Evolutionary conservation across 1,284 basidiomycete genomes (phyloP).

Genomic region (Rhodofomes roseus): DNA sequence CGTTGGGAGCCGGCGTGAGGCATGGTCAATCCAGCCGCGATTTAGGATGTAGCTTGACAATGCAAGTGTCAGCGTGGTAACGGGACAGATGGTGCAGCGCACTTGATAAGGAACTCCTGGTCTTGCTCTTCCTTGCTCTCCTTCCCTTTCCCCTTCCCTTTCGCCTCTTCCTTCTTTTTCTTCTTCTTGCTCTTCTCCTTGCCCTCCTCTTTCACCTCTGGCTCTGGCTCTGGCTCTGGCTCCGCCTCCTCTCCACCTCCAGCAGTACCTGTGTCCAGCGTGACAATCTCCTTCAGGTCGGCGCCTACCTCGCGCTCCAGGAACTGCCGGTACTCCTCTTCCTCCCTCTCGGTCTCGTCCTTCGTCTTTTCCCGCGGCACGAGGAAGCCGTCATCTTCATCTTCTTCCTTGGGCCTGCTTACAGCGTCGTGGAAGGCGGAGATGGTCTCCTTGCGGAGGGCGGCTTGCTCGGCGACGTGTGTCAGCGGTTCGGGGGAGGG

Average conservation of each 20-base stretch:
- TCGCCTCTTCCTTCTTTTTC: constrained; percentile 30
- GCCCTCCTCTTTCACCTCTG: no score
- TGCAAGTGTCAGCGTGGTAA: background rate
- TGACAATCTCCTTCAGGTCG: constrained; percentile 60
- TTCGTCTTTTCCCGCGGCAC: constrained; percentile 73
- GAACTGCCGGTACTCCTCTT: constrained; percentile 79
- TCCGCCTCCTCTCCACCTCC: constrained; percentile 29
- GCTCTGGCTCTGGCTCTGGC: no score
- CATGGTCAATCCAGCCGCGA: constrained; percentile 90
- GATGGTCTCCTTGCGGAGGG: constrained; percentile 80
- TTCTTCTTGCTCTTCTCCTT: constrained; percentile 26
- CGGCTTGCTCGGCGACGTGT: constrained; percentile 76
- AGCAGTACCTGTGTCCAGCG: constrained; percentile 33
- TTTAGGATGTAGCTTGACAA: constrained; percentile 83
- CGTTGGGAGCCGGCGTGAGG: constrained; percentile 70
- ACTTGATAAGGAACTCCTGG: constrained; percentile 92
- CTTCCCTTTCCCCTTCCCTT: constrained; percentile 32
- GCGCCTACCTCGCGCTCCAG: constrained; percentile 81
- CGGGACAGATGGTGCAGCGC: constrained; percentile 23
- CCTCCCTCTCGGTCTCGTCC: constrained; percentile 72
- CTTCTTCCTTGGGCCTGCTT: constrained; percentile 24
- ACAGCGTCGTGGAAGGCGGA: constrained; percentile 70
- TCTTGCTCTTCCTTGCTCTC: constrained; percentile 57
- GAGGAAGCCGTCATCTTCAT: constrained; percentile 62
- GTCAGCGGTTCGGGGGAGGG: constrained; percentile 60